phyloP scores from a whole-genome alignment of 768 basidiomycete genomes.

The Russula abietina region DNA sequence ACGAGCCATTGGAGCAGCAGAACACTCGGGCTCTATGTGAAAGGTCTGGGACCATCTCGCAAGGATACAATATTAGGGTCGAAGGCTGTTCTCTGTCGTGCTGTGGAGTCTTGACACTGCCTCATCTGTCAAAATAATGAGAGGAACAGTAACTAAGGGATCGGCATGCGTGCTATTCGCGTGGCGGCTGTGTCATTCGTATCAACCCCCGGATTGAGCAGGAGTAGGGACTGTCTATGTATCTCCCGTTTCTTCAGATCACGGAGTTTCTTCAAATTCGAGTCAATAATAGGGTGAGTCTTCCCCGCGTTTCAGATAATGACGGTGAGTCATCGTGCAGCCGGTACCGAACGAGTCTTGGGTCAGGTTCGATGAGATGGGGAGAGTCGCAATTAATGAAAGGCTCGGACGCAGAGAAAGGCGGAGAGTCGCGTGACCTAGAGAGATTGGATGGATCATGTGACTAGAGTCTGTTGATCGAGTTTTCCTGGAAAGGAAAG shows the following conservation, averaged over 20 bases:
- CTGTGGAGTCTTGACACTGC: conserved; percentile 10
- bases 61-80: background rate
- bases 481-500: background rate
- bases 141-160: background rate
- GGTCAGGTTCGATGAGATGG: background rate
- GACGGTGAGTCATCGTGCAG: background rate
- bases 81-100: conserved; percentile 16
- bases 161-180: background rate
- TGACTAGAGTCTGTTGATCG: conserved; percentile 16
- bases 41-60: background rate
- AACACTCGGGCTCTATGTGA: background rate
- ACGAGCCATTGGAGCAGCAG: background rate
- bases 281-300: background rate
- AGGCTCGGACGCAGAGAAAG: too few species aligned
- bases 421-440: background rate
- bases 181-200: conserved; percentile 2
- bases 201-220: background rate
- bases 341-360: background rate
- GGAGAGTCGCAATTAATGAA: background rate
- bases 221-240: background rate
- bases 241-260: background rate
- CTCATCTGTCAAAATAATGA: background rate
- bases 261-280: background rate
- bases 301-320: background rate
- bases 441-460: background rate